Base-by-base conservation (phyloP, 2,329 filamentous ascomycete species). In the Fusarium transvaalense region DNA sequence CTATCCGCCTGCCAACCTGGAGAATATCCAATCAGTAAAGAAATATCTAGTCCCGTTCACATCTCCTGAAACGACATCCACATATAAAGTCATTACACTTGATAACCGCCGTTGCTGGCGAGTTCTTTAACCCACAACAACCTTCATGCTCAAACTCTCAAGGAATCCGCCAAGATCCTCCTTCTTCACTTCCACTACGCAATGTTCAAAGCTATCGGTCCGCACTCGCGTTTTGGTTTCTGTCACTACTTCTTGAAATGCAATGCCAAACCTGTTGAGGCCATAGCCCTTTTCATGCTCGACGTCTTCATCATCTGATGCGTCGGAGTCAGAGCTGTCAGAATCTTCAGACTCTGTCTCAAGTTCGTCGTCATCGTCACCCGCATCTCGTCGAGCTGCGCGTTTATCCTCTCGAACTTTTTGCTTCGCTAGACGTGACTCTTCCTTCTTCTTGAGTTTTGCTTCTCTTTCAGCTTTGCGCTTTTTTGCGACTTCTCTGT, bases 161-260 rank as follows among this genome's bases (percentile, higher is more conserved):
- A 99, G 83, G 78, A 99, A 99, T 0, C 91, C 93, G 17, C 89
- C 89, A 29, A 99, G 82, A 79, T 98, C 96, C 77, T 98, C 96
- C 82, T 97, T 97, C 80, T 91, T 91, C n/a, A 99, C 95, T 78
- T 99, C 96, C 46, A 98, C 94, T 10, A 98, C 96, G 75, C 93
- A 97, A 78, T 97, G 93, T 80, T 99, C 96, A 75, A 99, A 99
- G 78, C 92, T 97, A 80, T 99, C 96, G 76, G 97, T 97, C 63
- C 94, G 85, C 21, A 98, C 94, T 17, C 94, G 83, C 1, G 95
- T 93, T 61, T 91, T 96, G 17, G 95, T 98, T 83, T 97, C 93
- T 52, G 91, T 88, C 3, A 97, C 92, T 1, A 98, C 96, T 76
- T 97, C 94, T 77, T 97, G 94, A 78, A 99, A 99, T 5, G 96